Percentiles rank a stretch among this genome's conserved stretches.
Conservation (phyloP, 2,329 filamentous ascomycete genomes). For the Cladosporium sp. region DNA sequence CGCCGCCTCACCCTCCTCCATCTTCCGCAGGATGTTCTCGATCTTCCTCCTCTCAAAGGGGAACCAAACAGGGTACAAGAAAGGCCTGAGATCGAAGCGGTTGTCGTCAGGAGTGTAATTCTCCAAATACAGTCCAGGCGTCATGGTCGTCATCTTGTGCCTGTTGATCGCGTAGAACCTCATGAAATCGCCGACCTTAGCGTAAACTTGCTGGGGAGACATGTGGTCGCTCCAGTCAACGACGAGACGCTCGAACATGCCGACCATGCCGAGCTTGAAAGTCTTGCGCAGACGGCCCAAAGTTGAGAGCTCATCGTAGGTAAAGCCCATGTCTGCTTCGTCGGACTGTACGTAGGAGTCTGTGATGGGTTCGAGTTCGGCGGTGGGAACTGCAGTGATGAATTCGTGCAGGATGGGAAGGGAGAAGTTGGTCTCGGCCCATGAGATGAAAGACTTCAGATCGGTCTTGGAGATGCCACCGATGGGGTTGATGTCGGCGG, state of each 20-base stretch:
- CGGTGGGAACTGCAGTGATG: slow-evolving; percentile 55
- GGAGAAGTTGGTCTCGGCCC: slow-evolving; percentile 58
- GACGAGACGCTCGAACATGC: slow-evolving; percentile 55
- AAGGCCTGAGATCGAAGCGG: slow-evolving; percentile 58
- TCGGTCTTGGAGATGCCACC: slow-evolving; percentile 67
- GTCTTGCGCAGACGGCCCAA: slow-evolving; percentile 58
- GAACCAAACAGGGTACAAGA: slow-evolving; percentile 53
- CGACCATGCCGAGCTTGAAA: slow-evolving; percentile 55
- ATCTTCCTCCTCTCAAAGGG: slow-evolving; percentile 52
- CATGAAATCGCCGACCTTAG: slow-evolving; percentile 50
- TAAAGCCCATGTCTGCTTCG: slow-evolving; percentile 57
- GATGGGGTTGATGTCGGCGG: slow-evolving; percentile 62
- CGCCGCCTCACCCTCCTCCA: slow-evolving; percentile 38
- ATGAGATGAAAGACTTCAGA: slow-evolving; percentile 70
- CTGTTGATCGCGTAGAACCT: slow-evolving; percentile 63
- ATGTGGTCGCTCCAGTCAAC: slow-evolving; percentile 50
- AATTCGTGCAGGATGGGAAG: slow-evolving; percentile 68
- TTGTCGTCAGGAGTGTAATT: slow-evolving; percentile 54
- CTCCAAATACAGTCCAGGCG: slow-evolving; percentile 57
- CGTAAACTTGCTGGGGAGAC: slow-evolving; percentile 35
- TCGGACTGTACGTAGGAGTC: slow-evolving; percentile 60
- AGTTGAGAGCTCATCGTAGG: slow-evolving; percentile 55
- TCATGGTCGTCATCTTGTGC: slow-evolving; percentile 64
- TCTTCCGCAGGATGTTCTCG: slow-evolving; percentile 46
- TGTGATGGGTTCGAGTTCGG: slow-evolving; percentile 63